Evolutionary conservation across 129 eudicot species (phyloP).

Genomic region (Flaveria bidentis): DNA sequence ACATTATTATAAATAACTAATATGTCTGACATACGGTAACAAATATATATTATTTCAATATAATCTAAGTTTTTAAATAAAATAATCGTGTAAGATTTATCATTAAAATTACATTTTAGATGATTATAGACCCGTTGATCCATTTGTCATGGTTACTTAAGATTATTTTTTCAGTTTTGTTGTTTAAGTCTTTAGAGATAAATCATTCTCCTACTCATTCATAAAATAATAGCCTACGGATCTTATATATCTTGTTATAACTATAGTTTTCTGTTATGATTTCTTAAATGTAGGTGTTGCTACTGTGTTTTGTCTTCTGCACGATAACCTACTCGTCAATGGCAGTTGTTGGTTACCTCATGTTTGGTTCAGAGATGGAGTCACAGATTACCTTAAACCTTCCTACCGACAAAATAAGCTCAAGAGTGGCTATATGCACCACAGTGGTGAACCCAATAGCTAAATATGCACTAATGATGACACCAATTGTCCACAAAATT

Average conservation of each 20-base stretch:
- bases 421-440: constrained; percentile 78
- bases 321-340: constrained; percentile 72
- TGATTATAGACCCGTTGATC: no score
- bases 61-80: no score
- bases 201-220: background rate
- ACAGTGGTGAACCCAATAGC: constrained; percentile 85
- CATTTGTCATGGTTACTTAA: no score
- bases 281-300: constrained; percentile 60
- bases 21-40: no score
- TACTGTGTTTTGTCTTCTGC: constrained; percentile 66
- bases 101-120: no score
- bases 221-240: background rate
- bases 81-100: no score
- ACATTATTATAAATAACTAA: no score
- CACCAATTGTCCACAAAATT: constrained; percentile 57
- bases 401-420: constrained; percentile 63
- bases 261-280: background rate
- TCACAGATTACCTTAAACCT: constrained; percentile 87
- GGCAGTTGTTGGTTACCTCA: constrained; percentile 81
- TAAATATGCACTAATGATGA: constrained; percentile 82
- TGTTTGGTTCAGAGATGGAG: constrained; percentile 68
- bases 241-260: background rate
- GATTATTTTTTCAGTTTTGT: background rate
- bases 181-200: background rate
- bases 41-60: no score